Base-by-base conservation (phyloP, 805 yeast species). In the Starmerella etchellsii region DNA sequence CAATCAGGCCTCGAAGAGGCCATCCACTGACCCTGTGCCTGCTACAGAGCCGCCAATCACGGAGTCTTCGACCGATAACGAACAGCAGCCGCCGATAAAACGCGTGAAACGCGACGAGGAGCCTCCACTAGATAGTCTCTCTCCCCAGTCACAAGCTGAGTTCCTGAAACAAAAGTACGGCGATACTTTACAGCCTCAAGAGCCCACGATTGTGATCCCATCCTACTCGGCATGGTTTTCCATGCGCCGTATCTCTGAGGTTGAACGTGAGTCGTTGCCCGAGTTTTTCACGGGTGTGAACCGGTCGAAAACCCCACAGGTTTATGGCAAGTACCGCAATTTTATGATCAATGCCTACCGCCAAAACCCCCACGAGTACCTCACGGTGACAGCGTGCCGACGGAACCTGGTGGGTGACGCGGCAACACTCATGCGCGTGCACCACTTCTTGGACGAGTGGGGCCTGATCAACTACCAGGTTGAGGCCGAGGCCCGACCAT, bases 381-480 rank as follows among this genome's bases (percentile, higher is more conserved):
- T 87, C 31, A 81, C 95, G 0, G 76, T 83, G 43, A 87, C 96
- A 0, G 93, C 95, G 0, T 80, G 85, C 41, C 76, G 97, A 57
- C 76, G 96, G 53, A 83, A 83, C 51, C 68, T 87, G 42, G 85
- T 83, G 13, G 94, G 95, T 42, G 96, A 87, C 64, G 94, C 84
- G 6, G 88, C 93, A 2, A 74, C 95, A 0, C 71, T 87, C 45
- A 72, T 85, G 68, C 73, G 95, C 48, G 75, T 87, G 8, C 94
- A 83, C 55, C 70, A 77, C 39, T 85, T 87, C 56, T 64, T 87
- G 43, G 82, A 76, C 51, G 81, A 80, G 58, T 87, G 96, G 96
- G 96, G 96, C 0, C 66, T 87, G 38, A 82, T 87, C 39, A 87
- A 87, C 60, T 87, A 87, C 59, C 96, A 87, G 60, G 93, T 87